Conservation (phyloP, 495 filamentous ascomycete species). For the Aspergillus conjunctus region DNA sequence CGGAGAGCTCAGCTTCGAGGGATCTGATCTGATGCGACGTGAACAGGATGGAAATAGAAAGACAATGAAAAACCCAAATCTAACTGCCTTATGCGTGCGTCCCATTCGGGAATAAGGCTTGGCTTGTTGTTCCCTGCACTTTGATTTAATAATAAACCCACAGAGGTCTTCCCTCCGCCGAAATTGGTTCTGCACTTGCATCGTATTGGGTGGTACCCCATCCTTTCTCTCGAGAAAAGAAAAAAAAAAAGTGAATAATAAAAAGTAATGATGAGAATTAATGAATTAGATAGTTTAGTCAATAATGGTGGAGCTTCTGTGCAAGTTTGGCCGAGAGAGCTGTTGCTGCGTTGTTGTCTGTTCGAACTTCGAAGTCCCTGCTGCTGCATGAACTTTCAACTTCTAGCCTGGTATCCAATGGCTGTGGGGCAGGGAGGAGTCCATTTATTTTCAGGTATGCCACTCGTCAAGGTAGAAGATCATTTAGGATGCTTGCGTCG, state of each 20-base stretch:
- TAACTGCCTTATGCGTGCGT: constrained; percentile 15
- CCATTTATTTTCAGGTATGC: background rate
- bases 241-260: background rate
- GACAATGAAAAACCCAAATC: constrained; percentile 8
- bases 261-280: background rate
- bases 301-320: constrained; percentile 7
- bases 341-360: constrained; percentile 10
- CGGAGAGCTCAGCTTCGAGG: constrained; percentile 5
- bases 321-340: background rate
- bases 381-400: constrained; percentile 14
- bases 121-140: constrained; percentile 8
- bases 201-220: constrained; percentile 8
- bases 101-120: constrained; percentile 19
- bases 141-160: constrained; percentile 9
- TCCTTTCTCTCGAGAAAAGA: background rate
- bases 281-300: background rate
- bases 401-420: constrained; percentile 12
- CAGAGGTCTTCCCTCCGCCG: constrained; percentile 9
- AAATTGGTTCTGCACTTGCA: constrained; percentile 11
- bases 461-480: background rate
- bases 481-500: background rate
- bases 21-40: constrained; percentile 4
- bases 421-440: constrained; percentile 8
- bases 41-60: constrained; percentile 8
- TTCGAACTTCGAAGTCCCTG: constrained; percentile 1